phyloP scores from a whole-genome alignment of 2,329 filamentous ascomycete species.

The Lizonia empirigonia region DNA sequence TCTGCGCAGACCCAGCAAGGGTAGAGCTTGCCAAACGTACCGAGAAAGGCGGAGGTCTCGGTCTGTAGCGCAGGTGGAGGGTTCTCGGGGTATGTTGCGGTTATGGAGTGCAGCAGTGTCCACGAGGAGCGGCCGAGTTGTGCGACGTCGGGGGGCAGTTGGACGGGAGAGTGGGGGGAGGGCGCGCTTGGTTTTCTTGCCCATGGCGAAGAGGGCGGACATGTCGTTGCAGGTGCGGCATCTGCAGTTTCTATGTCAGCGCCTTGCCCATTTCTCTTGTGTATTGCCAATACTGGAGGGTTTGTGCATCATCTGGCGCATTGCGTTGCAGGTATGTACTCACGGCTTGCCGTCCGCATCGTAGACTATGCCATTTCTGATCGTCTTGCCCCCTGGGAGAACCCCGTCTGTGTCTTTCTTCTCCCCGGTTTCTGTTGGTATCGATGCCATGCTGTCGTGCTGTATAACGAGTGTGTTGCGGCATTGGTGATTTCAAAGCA shows the following conservation, averaged over 20 bases:
- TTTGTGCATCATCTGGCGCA: slow-evolving; percentile 20
- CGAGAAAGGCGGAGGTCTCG: slow-evolving; percentile 79
- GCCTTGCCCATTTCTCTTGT: not conserved
- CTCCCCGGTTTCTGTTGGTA: slow-evolving; percentile 28
- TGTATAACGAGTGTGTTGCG: not conserved
- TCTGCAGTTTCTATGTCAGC: slow-evolving; percentile 48
- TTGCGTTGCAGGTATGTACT: slow-evolving; percentile 44
- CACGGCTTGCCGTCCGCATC: slow-evolving; percentile 86
- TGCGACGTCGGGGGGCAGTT: slow-evolving; percentile 95
- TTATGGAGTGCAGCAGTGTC: slow-evolving; percentile 92
- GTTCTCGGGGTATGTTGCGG: slow-evolving; percentile 78
- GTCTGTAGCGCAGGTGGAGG: slow-evolving; percentile 73
- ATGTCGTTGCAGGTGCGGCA: slow-evolving; percentile 73
- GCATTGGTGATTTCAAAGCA: slow-evolving; percentile 29
- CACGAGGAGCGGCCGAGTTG: slow-evolving; percentile 84
- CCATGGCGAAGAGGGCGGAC: slow-evolving; percentile 60
- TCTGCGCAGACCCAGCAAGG: slow-evolving; percentile 96
- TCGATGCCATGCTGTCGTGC: slow-evolving; percentile 29
- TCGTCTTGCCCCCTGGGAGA: slow-evolving; percentile 53
- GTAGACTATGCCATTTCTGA: slow-evolving; percentile 74
- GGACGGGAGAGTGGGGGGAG: slow-evolving; percentile 45
- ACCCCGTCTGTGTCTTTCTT: slow-evolving; percentile 36
- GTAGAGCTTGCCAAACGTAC: slow-evolving; percentile 82
- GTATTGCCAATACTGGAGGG: not conserved
- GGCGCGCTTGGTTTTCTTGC: slow-evolving; percentile 38